Evolutionary conservation across 192 early-diverging fungal genomes (phyloP).

Genomic region (Cetraspora pellucida): DNA sequence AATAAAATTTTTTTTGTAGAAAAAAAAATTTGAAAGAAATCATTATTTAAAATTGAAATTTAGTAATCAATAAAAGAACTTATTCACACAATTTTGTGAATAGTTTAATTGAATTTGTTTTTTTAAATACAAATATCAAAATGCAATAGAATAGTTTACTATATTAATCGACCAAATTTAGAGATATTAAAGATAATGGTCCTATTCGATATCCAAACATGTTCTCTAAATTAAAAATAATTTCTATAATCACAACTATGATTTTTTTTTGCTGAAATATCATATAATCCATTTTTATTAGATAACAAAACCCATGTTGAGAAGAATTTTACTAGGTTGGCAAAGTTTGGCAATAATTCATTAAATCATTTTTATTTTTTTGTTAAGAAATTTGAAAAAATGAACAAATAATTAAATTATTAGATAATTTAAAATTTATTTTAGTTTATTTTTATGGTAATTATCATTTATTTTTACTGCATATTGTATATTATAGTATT

Average conservation of each 20-base stretch:
- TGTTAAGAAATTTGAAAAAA: neutral
- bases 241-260: neutral
- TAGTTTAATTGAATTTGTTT: neutral
- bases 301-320: neutral
- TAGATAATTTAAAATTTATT: slow-evolving; percentile 12
- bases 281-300: slow-evolving; percentile 1
- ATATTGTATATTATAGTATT: neutral
- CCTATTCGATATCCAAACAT: neutral
- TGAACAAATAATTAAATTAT: neutral
- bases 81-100: slow-evolving; percentile 15
- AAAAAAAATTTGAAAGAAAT: slow-evolving; percentile 12
- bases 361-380: slow-evolving; percentile 16
- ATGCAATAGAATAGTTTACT: neutral
- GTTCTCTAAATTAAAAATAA: slow-evolving; percentile 6
- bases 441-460: slow-evolving; percentile 12
- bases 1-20: neutral
- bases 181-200: neutral
- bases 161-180: slow-evolving; percentile 13
- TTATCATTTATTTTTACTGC: neutral
- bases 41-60: neutral
- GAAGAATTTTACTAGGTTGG: slow-evolving; percentile 9
- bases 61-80: neutral
- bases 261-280: slow-evolving; percentile 11
- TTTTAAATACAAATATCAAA: slow-evolving; percentile 1
- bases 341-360: neutral